phyloP scores from a whole-genome alignment of 768 basidiomycete species.

The Trametes cingulata region DNA sequence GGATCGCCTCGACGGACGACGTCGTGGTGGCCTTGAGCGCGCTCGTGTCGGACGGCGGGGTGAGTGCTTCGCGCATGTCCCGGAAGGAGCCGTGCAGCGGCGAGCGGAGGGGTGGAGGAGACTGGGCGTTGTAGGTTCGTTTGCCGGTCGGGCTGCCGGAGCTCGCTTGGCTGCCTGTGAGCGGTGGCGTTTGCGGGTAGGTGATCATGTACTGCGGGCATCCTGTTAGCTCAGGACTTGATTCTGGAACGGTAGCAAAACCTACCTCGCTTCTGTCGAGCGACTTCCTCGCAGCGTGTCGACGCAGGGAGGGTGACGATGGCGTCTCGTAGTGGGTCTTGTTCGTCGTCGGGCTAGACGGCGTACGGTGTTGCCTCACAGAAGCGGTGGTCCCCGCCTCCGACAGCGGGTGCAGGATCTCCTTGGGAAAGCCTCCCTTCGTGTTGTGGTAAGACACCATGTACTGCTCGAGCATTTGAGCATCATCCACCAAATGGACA shows the following conservation, averaged over 20 bases:
- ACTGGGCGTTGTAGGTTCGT: background rate
- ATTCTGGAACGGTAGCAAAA: background rate
- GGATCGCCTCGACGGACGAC: conserved; percentile 50
- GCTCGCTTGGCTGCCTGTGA: conserved; percentile 27
- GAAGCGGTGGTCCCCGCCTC: conserved; percentile 10
- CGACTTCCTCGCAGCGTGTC: conserved; percentile 23
- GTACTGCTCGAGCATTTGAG: conserved; percentile 20
- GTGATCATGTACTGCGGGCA: conserved; percentile 24
- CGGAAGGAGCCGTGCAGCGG: conserved; percentile 19
- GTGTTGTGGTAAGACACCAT: conserved; percentile 30
- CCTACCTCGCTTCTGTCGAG: conserved; percentile 33
- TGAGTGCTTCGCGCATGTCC: conserved; percentile 12
- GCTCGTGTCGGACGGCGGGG: conserved; percentile 17
- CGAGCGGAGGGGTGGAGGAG: conserved; percentile 15
- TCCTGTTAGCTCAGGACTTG: background rate
- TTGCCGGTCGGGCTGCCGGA: conserved; percentile 18
- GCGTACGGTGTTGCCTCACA: conserved; percentile 6
- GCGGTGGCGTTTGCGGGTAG: conserved; percentile 33
- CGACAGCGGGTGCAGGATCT: conserved; percentile 22
- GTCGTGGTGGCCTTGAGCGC: conserved; percentile 38
- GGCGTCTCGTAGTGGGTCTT: conserved; percentile 12
- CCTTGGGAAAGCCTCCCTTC: conserved; percentile 11
- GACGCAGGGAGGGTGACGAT: conserved; percentile 20
- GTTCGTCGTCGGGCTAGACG: conserved; percentile 19
- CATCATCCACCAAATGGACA: background rate